These are phyloP conservation scores for Nevesoporus exiguus DNA, from an alignment of 768 basidiomycete species.

Conservation along the genomic window DNA sequence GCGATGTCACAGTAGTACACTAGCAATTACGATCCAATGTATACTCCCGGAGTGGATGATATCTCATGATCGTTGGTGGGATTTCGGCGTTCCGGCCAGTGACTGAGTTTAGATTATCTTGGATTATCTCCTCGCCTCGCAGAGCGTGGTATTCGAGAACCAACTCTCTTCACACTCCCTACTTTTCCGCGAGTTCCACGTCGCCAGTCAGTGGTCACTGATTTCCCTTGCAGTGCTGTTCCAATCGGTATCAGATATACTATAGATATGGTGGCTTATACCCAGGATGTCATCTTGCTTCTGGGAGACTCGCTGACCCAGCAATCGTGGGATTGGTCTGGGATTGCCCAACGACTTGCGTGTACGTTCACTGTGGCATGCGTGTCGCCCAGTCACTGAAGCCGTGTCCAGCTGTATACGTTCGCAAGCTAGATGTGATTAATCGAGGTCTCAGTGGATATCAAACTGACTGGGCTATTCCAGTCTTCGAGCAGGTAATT, in stretches of 20 bases:
- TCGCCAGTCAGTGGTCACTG: not conserved
- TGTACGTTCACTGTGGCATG: constrained; percentile 15
- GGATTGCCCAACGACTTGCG: constrained; percentile 66
- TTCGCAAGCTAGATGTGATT: constrained; percentile 77
- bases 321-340: constrained; percentile 54
- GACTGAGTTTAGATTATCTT: constrained; percentile 5
- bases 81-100: too few relatives aligned
- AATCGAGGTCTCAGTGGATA: constrained; percentile 86
- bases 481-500: constrained; percentile 69
- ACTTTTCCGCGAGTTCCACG: not conserved
- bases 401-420: constrained; percentile 58
- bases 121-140: not conserved
- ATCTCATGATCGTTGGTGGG: too few relatives aligned
- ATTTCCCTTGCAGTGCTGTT: not conserved
- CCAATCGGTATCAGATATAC: not conserved
- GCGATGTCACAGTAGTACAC: too few relatives aligned
- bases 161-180: too few relatives aligned
- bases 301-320: constrained; percentile 86
- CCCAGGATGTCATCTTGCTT: constrained; percentile 67
- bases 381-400: not conserved
- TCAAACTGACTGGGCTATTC: constrained; percentile 82
- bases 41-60: too few relatives aligned
- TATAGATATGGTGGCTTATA: constrained; percentile 46
- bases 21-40: too few relatives aligned
- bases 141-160: not conserved